These are phyloP conservation scores for Salvia hispanica DNA, from an alignment of 257 asterid genomes.

Conservation along the genomic window DNA sequence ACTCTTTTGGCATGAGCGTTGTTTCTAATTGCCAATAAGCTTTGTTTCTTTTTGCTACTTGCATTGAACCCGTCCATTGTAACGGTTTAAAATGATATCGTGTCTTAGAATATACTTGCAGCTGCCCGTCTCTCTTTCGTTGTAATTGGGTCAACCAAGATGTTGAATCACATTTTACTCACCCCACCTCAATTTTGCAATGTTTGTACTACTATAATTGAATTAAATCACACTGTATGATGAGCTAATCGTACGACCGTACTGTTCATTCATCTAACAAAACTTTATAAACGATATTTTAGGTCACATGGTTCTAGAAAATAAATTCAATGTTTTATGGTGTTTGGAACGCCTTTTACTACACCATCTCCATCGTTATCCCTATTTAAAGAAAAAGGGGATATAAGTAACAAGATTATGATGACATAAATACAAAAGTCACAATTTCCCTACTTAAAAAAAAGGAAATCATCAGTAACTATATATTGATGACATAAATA, in stretches of 20 bases:
- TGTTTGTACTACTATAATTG: neutral
- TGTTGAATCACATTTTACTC: neutral
- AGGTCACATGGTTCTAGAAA: neutral
- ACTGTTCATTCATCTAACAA: too few species aligned
- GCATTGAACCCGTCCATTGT: neutral
- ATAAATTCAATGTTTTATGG: too few species aligned
- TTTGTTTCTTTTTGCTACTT: constrained; percentile 14
- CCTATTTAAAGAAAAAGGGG: too few species aligned
- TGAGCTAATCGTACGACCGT: too few species aligned
- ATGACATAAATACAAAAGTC: neutral
- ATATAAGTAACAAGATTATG: neutral
- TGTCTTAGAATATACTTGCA: constrained; percentile 14
- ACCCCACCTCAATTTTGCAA: neutral
- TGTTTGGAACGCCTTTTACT: too few species aligned
- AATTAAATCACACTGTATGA: neutral
- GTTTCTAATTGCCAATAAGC: too few species aligned
- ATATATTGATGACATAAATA: neutral
- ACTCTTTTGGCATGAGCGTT: neutral
- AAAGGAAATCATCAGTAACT: neutral
- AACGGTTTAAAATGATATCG: constrained; percentile 1
- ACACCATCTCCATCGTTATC: neutral
- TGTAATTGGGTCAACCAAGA: neutral
- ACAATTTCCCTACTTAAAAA: neutral
- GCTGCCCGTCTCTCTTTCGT: constrained; percentile 1
- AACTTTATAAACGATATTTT: neutral